Conservation (phyloP, 208 protist genomes). For the Trypanosoma mega region DNA sequence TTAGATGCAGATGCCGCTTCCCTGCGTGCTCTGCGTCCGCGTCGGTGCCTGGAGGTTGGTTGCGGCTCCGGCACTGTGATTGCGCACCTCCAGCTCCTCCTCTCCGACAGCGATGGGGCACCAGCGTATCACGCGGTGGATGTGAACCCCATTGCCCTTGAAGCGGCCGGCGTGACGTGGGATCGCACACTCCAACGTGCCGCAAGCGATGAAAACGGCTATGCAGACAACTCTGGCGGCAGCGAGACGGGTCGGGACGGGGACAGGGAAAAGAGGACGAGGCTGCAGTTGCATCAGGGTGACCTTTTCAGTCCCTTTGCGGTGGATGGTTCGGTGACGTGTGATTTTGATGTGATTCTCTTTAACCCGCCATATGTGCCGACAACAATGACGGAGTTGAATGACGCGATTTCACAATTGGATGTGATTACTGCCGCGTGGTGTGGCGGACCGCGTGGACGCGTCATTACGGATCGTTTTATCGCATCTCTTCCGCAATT, state of each 20-base stretch:
- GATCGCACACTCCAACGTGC: constrained; percentile 39
- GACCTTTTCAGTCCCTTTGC: constrained; percentile 43
- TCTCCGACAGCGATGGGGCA: constrained; percentile 23
- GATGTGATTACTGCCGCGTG: constrained; percentile 82
- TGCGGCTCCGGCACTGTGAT: constrained; percentile 85
- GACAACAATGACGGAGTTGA: constrained; percentile 74
- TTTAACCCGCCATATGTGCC: constrained; percentile 92
- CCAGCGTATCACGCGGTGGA: constrained; percentile 61
- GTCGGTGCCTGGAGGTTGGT: constrained; percentile 74
- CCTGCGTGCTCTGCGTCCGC: constrained; percentile 37
- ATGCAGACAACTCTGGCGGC: no score
- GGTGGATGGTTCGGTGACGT: background rate
- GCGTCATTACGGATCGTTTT: constrained; percentile 85
- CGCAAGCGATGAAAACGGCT: background rate
- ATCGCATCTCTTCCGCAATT: constrained; percentile 47
- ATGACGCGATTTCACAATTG: constrained; percentile 40
- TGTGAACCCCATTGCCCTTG: constrained; percentile 79
- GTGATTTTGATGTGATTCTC: constrained; percentile 67
- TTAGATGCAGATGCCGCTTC: constrained; percentile 53
- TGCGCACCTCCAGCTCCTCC: constrained; percentile 47
- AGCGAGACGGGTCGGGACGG: background rate
- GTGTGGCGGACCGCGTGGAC: constrained; percentile 80
- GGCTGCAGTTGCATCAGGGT: constrained; percentile 29
- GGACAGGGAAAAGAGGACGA: background rate
- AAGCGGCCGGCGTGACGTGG: constrained; percentile 78